Evolutionary conservation across 148 eudicot species (phyloP).

Genomic region (Linanthus parryae): DNA sequence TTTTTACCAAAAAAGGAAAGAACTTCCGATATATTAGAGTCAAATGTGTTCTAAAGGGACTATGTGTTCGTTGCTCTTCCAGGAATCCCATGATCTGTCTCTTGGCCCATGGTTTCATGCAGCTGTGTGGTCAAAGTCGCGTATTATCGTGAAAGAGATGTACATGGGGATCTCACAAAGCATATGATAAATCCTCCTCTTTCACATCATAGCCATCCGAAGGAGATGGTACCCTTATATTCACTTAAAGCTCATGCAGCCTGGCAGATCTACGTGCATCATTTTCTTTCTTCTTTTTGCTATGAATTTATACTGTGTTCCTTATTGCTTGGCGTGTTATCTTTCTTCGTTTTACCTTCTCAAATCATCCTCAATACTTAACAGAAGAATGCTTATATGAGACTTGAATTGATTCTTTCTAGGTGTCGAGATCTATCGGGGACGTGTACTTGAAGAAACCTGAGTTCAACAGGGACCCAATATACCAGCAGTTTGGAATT

Average conservation of each 20-base stretch:
- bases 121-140: constrained; percentile 25
- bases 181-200: not conserved
- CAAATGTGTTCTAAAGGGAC: constrained; percentile 15
- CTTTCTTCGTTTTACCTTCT: not conserved
- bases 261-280: constrained; percentile 6
- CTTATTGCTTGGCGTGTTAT: too few species aligned
- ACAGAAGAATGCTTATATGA: too few species aligned
- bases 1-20: not conserved
- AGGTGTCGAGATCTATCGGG: constrained; percentile 67
- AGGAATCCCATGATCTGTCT: constrained; percentile 30
- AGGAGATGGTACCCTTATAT: constrained; percentile 9
- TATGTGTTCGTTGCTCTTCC: constrained; percentile 22
- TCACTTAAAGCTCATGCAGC: constrained; percentile 8
- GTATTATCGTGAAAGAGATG: constrained; percentile 21
- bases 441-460: constrained; percentile 51
- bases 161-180: constrained; percentile 10
- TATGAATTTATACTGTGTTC: too few species aligned
- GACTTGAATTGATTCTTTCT: constrained; percentile 1
- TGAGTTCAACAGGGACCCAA: constrained; percentile 39
- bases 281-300: not conserved
- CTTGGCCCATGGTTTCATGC: constrained; percentile 25
- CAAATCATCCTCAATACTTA: too few species aligned
- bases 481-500: constrained; percentile 28
- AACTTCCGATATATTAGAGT: not conserved
- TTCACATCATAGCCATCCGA: constrained; percentile 3